phyloP scores from a whole-genome alignment of 257 asterid species.

The Solanum megistacrolobum region DNA sequence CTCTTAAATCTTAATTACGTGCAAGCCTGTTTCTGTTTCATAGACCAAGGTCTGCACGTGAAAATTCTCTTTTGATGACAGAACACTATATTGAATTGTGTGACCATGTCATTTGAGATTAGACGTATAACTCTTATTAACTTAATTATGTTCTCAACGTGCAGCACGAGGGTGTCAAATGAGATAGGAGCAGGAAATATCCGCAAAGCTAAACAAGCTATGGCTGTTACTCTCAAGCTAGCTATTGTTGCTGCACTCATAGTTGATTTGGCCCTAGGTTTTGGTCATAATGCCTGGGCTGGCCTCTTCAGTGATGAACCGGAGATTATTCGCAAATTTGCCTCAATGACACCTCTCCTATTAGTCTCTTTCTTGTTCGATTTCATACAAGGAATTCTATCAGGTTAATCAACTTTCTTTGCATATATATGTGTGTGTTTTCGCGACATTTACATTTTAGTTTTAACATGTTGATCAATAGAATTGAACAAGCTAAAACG shows the following conservation, averaged over 20 bases:
- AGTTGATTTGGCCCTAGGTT: conserved; percentile 27
- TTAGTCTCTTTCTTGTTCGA: conserved; percentile 40
- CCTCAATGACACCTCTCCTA: conserved; percentile 63
- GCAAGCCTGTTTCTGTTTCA: neutral
- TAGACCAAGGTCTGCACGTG: neutral
- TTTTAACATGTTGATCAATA: neutral
- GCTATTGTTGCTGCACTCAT: conserved; percentile 27
- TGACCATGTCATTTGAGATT: neutral
- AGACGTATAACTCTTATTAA: neutral
- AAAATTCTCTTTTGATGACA: neutral
- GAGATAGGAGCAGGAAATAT: conserved; percentile 75
- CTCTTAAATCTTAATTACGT: neutral
- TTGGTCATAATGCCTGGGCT: conserved; percentile 69
- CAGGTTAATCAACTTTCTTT: conserved; percentile 28
- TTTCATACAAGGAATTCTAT: conserved; percentile 58
- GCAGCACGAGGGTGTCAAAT: conserved; percentile 88
- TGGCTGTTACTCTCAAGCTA: conserved; percentile 52
- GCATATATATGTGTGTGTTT: neutral
- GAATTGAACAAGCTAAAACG: neutral
- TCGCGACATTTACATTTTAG: neutral
- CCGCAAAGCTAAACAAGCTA: conserved; percentile 50
- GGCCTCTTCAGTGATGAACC: conserved; percentile 51
- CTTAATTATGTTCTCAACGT: neutral
- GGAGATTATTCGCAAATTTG: conserved; percentile 30
- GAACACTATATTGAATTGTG: neutral